Base-by-base conservation (phyloP, 768 basidiomycete genomes). In the Termitomyces sp. region DNA sequence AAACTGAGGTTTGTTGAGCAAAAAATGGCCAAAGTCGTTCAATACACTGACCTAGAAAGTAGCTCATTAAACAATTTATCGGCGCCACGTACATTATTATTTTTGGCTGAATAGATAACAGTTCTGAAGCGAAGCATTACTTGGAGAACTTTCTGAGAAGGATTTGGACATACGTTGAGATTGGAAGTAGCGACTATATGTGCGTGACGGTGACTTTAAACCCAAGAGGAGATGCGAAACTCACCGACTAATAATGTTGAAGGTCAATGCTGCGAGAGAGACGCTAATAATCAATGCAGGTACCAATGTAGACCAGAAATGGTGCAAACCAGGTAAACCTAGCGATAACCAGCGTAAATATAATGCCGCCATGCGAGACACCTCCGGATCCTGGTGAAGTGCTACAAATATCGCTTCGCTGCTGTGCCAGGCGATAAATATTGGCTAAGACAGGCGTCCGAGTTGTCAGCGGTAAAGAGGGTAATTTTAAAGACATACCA, bases 11-110 rank as follows among this genome's bases (percentile, higher is more conserved):
- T 13, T 14, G 5, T 20, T n/a, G 44, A 46, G 44, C 23, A 26
- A 26, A 23, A 26, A 14, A 9, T 5, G 9, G 44, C 44, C 12
- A 5, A 44, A 9, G 7, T 10, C 20, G 4, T 12, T 0, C 12
- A 23, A 35, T 7, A 32, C 43, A 43, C 55, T 38, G 20, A 89
- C 89, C 93, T n/a, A 97, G 84, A 2, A 89, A 58, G 69, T 84
- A 96, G 69, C 93, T 95, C 10, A 94, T 76, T 6, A 90, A 57
- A 2, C 82, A 84, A 65, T 98, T 98, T 63, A 93, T 74, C 0
- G 94, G 96, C 0, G 94, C 91, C 18, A 94, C 83, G 18, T 89
- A 30, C 36, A 50, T 5, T 9, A 91, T 86, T 61, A 95, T 88
- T 55, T 86, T 82, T 0, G 20, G 5, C 5, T 44, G 44, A 13